phyloP scores from a whole-genome alignment of 2,329 filamentous ascomycete species.

The Lasiodiplodia sp. region DNA sequence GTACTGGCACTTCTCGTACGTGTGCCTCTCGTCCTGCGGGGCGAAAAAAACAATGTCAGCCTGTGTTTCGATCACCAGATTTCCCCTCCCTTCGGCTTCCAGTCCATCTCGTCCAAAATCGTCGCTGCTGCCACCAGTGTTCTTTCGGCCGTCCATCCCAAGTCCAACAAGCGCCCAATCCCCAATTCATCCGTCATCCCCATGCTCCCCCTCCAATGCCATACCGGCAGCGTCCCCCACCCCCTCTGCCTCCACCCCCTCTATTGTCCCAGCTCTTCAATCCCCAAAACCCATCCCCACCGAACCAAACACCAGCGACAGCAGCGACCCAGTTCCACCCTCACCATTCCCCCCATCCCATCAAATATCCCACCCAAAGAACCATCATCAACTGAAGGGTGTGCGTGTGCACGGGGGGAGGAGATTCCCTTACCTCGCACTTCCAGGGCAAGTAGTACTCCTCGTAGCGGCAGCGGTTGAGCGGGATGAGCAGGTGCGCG shows the following conservation, averaged over 20 bases:
- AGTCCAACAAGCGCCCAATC: background rate
- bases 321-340: background rate
- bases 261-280: background rate
- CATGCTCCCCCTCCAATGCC: no score
- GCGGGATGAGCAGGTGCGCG: slow-evolving; percentile 89
- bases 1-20: slow-evolving; percentile 99
- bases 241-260: no score
- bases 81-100: background rate
- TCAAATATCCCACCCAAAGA: background rate
- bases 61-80: background rate
- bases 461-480: slow-evolving; percentile 92
- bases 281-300: background rate
- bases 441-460: slow-evolving; percentile 98
- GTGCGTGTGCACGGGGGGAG: no score
- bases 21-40: slow-evolving; percentile 76
- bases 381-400: background rate
- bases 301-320: background rate
- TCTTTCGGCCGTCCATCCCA: background rate
- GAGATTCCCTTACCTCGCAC: slow-evolving; percentile 75
- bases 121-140: background rate
- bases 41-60: background rate
- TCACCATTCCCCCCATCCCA: background rate
- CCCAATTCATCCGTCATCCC: background rate
- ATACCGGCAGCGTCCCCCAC: background rate
- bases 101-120: background rate